Evolutionary conservation across 345 rosid genomes (phyloP).

Genomic region (Brassica carinata): DNA sequence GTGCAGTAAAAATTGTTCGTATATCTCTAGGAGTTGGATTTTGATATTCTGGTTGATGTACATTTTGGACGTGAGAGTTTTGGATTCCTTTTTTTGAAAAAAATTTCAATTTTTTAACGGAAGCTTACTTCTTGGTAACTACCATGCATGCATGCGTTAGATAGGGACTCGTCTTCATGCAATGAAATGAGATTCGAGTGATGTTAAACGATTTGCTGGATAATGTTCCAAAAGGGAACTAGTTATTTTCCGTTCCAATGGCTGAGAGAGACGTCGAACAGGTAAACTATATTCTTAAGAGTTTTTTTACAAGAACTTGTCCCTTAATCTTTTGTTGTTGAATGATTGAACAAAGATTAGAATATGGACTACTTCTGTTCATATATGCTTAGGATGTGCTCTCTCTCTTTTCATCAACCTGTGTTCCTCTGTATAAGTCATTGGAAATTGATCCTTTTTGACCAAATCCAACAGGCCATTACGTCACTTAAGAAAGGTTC

Average conservation of each 20-base stretch:
- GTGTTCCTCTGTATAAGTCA: not conserved
- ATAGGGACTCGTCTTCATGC: slow-evolving; percentile 4
- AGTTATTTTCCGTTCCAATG: slow-evolving; percentile 39
- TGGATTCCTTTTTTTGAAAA: slow-evolving; percentile 9
- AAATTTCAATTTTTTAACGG: not conserved
- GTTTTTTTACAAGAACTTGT: not conserved
- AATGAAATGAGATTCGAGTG: slow-evolving; percentile 29
- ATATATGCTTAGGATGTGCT: not conserved
- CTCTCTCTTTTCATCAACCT: not conserved
- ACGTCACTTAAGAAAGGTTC: slow-evolving; percentile 88
- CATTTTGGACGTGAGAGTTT: slow-evolving; percentile 27
- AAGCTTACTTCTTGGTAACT: not conserved
- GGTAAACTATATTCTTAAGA: slow-evolving; percentile 43
- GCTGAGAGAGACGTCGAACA: slow-evolving; percentile 82
- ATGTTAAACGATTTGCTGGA: slow-evolving; percentile 36
- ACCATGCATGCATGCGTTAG: slow-evolving; percentile 47
- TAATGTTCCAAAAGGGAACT: slow-evolving; percentile 58
- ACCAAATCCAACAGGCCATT: slow-evolving; percentile 53
- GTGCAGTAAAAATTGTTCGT: not conserved
- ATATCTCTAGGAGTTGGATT: slow-evolving; percentile 19
- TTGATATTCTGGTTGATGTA: slow-evolving; percentile 21
- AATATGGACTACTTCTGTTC: not conserved
- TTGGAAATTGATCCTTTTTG: not conserved
- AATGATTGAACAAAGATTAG: not conserved
- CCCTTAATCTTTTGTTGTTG: not conserved